A percentile compares a stretch with the other conserved stretches of the same genome.
Conservation (phyloP, 2,329 filamentous ascomycete genomes). For the Claviceps monticola region DNA sequence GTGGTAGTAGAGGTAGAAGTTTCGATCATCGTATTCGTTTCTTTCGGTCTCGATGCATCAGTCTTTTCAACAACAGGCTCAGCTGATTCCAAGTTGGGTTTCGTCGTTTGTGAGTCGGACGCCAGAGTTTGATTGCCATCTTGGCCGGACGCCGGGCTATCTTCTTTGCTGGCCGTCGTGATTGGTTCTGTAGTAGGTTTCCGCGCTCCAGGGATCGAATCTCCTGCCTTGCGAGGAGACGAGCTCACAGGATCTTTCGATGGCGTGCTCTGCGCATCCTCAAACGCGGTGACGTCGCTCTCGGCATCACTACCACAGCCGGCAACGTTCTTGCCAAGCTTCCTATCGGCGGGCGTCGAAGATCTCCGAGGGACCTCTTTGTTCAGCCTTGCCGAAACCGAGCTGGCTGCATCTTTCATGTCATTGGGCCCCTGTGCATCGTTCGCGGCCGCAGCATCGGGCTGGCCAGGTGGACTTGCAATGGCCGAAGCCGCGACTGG, state of each 20-base stretch:
- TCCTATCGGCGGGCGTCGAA: background rate
- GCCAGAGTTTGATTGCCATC: background rate
- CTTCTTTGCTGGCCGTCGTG: background rate
- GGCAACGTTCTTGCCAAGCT: background rate
- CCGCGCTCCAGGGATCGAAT: background rate
- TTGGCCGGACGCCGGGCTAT: background rate
- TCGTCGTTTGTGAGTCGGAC: background rate
- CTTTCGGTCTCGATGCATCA: background rate
- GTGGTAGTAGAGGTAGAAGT: background rate
- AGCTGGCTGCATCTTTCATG: background rate
- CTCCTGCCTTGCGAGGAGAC: background rate
- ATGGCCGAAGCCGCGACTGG: constrained; percentile 7
- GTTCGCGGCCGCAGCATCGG: background rate
- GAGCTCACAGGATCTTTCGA: background rate
- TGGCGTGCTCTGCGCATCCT: constrained; percentile 20
- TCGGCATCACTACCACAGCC: constrained; percentile 14
- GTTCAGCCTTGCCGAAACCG: background rate
- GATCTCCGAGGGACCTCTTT: background rate
- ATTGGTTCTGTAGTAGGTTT: background rate
- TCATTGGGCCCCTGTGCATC: background rate
- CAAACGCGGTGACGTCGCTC: constrained; percentile 24
- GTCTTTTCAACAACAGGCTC: constrained; percentile 2
- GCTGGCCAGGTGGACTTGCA: background rate
- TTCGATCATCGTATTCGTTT: background rate
- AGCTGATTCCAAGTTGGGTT: background rate